Evolutionary conservation across 495 filamentous ascomycete species (phyloP), one percentile per base, ranked within the genome.

Genomic region (Annulohypoxylon stygium): DNA sequence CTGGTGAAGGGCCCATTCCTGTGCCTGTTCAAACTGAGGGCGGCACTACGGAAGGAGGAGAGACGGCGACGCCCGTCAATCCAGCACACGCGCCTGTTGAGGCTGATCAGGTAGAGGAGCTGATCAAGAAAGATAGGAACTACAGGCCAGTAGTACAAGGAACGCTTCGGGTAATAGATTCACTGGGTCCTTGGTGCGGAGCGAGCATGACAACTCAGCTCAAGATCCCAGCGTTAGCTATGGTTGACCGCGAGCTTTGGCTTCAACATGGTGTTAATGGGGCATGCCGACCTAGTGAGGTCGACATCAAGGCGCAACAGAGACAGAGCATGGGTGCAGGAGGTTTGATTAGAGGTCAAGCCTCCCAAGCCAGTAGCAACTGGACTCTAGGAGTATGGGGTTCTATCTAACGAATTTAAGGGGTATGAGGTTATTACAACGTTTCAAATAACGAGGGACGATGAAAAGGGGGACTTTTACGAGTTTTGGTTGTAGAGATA

Each of bases 321-420:
- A 82, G 88, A 67, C 86, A 88, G 80, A 91, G 88, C 76, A 81
- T 90, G 74, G 88, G 88, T 18, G 85, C 90, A 0, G 89, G 89
- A 53, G 79, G 89, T 67, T 74, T 83, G 71, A 81, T 86, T 59
- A 75, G 83, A 65, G 85, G 80, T 14, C 76, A 79, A 61, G 82
- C 83, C 20, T 84, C 85, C 16, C 88, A 88, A 23, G 87, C 90
- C 76, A 85, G 86, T 69, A 86, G 83, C 34, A 91, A 88, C 67
- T 97, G 93, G 93, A 95, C 93, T 16, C 78, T 97, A 70, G 93
- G 92, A 5, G 83, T 89, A 37, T 97, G 93, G 92, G 93, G 90
- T 25, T 61, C 63, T n/a, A 50, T 79, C 12, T 81, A 59, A 34
- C n/a, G 6, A 11, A 36, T 59, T 39, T 23, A 25, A 14, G 41